phyloP scores from a whole-genome alignment of 176 grass and related monocot species.

The Pharus latifolius region DNA sequence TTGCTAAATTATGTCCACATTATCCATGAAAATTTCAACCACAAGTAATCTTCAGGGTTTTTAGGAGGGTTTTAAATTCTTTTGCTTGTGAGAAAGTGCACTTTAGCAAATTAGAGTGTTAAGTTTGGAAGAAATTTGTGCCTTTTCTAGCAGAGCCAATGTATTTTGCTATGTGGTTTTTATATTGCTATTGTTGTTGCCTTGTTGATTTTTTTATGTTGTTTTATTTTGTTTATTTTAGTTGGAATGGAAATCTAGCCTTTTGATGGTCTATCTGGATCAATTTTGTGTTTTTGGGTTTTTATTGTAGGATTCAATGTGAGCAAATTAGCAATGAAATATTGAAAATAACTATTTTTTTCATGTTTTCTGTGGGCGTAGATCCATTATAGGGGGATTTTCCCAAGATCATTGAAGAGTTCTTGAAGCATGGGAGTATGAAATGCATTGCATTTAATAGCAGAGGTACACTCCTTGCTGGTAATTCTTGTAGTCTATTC shows the following conservation, averaged over 20 bases:
- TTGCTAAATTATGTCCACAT: too few relatives aligned
- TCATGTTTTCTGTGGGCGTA: conserved; percentile 31
- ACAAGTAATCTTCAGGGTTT: neutral
- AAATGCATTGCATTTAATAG: conserved; percentile 98
- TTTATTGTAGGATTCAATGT: neutral
- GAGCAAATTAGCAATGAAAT: neutral
- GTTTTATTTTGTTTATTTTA: conserved; percentile 8
- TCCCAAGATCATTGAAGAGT: conserved; percentile 96
- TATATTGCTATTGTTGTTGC: neutral
- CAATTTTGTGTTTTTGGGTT: neutral
- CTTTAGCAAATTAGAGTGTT: neutral
- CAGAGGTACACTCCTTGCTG: conserved; percentile 88
- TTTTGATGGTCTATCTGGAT: conserved; percentile 1
- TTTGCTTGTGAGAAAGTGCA: neutral
- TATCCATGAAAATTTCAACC: too few relatives aligned
- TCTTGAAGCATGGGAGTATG: conserved; percentile 94
- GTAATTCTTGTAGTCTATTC: conserved; percentile 31
- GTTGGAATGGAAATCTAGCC: neutral
- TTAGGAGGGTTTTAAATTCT: neutral
- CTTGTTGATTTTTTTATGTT: neutral
- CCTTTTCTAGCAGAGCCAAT: neutral
- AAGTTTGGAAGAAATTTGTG: neutral
- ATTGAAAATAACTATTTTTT: conserved; percentile 1
- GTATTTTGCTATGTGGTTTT: neutral
- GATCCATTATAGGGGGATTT: conserved; percentile 97